Base-by-base conservation (phyloP, 2,329 filamentous ascomycete genomes). In the Aspergillus melleus region DNA sequence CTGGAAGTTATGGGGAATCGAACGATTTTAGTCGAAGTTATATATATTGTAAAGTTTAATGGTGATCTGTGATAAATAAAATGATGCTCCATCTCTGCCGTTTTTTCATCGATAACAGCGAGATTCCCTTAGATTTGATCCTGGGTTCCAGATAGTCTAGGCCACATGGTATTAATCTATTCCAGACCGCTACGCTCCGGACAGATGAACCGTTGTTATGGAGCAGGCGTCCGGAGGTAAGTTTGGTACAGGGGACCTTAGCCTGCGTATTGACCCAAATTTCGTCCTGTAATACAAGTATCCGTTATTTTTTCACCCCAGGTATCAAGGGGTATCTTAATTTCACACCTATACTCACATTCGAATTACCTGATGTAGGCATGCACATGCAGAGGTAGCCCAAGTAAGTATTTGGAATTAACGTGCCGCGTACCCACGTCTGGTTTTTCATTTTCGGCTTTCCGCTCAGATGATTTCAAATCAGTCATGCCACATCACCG, bases 401-500 rank as follows among this genome's bases (percentile, higher is more conserved):
- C n/a, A 19, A 24, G 11, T 12, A 9, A 47, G 26, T 47, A 60
- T 57, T 57, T 60, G 58, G 54, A 60, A 60, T 60, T 57, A 46
- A 49, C 36, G 22, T 54, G 49, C 54, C 58, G 54, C 20, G 58
- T 54, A 46, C 36, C 39, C 56, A 54, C 50, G 29, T 49, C 51
- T 20, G 6, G 14, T 47, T 20, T 47, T 47, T 22, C n/a, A 3
- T 22, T 16, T 32, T 30, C n/a, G 24, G 49, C 6, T 44, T 19
- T 55, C 44, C n/a, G 20, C 20, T 5, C 20, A 54, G 19, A 55
- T 49, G 44, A 55, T 49, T 55, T 49, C 53, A 55, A 55, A 55
- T 55, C 59, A 49, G 54, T 61, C 59, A 58, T 61, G 59, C 59
- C 59, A 61, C 59, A 46, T 59, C 57, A 22, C 24, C 47, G 36